Base-by-base conservation (phyloP, 2,329 filamentous ascomycete genomes). In the Neobulgaria alba region DNA sequence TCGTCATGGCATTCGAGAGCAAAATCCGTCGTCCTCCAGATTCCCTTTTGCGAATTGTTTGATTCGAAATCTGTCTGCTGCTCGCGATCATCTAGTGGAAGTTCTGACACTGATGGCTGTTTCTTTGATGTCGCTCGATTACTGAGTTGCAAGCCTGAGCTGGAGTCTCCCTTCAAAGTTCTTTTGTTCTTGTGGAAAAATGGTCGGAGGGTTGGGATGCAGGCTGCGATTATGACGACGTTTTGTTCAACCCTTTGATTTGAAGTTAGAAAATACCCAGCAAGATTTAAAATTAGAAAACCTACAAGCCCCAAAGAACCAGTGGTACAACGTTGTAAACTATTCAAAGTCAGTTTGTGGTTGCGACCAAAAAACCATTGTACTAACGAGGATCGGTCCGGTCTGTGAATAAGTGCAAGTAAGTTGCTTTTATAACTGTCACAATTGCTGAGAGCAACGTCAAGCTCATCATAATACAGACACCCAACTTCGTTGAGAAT, bases 301-400 rank as follows among this genome's bases (percentile, higher is more conserved):
- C 36, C 31, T 32, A 38, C 36, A 38, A 29, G n/a, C 36, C 36
- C 36, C 36, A 38, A 17, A 38, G 36, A 18, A 38, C 36, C 8
- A 31, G 21, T 12, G 34, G 34, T 15, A 36, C 34, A 10, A 36
- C 19, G 14, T 36, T 36, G 34, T 21, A 36, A 10, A 29, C 34
- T 36, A 8, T 26, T 21, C 5, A n/a, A 26, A 3, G 34, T 36
- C 4, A 36, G 12, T 36, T 14, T 4, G 3, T 19, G 10, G 9
- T 5, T 10, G n/a, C 5, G 9, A 26, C 3, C 9, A 26, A 12
- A 14, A 20, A 21, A 3, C 4, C 4, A 16, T 5, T n/a, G 8
- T 14, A 36, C 34, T 26, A 15, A 36, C 34, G 19, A 36, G 34
- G 34, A 36, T 36, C 19, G 7, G 4, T 26, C 10, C 34, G 17